These are phyloP conservation scores for Corchorus capsularis DNA, from an alignment of 345 rosid genomes.

Conservation along the genomic window DNA sequence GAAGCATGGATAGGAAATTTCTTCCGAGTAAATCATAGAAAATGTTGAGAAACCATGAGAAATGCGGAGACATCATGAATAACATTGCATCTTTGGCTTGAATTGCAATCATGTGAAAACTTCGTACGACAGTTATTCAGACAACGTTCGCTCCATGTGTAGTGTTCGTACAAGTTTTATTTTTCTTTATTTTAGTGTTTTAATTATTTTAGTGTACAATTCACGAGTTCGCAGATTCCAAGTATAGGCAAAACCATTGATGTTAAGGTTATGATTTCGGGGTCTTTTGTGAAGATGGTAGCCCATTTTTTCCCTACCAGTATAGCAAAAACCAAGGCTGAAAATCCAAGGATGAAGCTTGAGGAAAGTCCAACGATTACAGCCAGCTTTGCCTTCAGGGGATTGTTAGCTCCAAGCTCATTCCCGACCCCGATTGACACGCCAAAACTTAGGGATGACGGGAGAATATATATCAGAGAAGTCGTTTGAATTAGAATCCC, in stretches of 20 bases:
- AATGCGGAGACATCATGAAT: no score
- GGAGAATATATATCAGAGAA: conserved; percentile 78
- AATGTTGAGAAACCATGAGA: no score
- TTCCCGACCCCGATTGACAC: conserved; percentile 85
- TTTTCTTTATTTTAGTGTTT: no score
- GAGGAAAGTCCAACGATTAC: conserved; percentile 54
- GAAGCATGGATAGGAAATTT: no score
- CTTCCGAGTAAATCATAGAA: no score
- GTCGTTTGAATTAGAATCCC: conserved; percentile 91
- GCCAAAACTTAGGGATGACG: conserved; percentile 75
- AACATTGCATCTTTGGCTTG: no score
- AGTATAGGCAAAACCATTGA: conserved; percentile 73
- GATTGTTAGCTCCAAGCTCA: conserved; percentile 68
- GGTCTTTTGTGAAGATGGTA: conserved; percentile 62
- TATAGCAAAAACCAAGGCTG: conserved; percentile 51
- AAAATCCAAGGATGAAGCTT: conserved; percentile 58
- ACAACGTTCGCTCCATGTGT: no score
- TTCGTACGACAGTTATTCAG: no score
- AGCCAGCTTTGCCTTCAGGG: conserved; percentile 59
- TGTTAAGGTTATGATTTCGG: conserved; percentile 62
- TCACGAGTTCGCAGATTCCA: conserved; percentile 86
- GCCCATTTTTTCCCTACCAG: conserved; percentile 75
- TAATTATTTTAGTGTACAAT: conserved; percentile 45
- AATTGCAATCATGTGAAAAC: no score
- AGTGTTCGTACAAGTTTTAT: no score